Evolutionary conservation across 2,329 filamentous ascomycete species (phyloP), one percentile per base, ranked within the genome.

Genomic region (Sclerotinia trifoliorum): DNA sequence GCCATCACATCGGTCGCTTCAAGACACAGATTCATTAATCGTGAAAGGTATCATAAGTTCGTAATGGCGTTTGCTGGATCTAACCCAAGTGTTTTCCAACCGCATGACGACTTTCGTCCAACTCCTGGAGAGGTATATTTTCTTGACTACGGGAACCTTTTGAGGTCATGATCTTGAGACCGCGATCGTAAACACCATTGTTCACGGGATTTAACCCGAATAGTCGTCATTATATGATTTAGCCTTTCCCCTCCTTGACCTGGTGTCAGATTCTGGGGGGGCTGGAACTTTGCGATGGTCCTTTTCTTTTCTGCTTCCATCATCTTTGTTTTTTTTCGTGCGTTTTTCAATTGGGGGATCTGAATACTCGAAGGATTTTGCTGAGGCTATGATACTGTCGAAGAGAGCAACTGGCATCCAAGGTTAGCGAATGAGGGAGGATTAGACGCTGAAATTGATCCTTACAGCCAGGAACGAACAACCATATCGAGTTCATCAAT

Each of bases 401-500:
- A 63, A 73, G 13, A 76, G 51, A 66, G 74, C 44, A 35, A 21
- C 32, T 52, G 15, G 67, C 39, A 67, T 68, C 32, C 21, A 7
- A 55, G 17, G 5, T 61, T 35, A 48, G 51, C 24, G 39, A 21
- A 17, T 52, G 5, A 48, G 17, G 10, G 5, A 48, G 17, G 10
- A 35, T 51, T 32, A n/a, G 35, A 52, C 10, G 10, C 52, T 44
- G 13, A 32, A 32, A 44, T 11, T 21, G 26, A 19, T 21, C 57
- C 85, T 79, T 73, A 88, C 86, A 74, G 2, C 80, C 73, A 7
- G 87, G 87, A 32, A 88, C 81, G 1, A 87, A 72, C 0, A 81
- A 83, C 87, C 87, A 90, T 0, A 86, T 85, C 21, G 82, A 75
- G 73, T 90, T 90, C 76, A 88, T 84, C 2, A 83, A 84, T 6